phyloP scores from a whole-genome alignment of 768 basidiomycete genomes.

The Tylopilus sp. region DNA sequence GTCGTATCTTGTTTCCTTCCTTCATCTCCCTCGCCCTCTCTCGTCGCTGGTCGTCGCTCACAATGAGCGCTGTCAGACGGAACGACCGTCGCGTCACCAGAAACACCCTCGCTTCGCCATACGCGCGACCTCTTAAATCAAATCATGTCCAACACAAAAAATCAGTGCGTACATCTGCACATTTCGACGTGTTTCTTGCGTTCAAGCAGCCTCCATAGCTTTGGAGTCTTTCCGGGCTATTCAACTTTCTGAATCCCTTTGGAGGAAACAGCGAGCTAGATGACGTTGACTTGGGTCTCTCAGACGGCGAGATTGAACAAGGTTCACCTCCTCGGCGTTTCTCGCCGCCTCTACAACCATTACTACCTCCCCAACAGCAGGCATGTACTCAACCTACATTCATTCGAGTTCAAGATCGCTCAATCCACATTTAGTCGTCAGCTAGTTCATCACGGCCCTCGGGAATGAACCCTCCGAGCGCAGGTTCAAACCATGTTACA shows the following conservation, averaged over 20 bases:
- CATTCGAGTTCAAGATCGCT: conserved; percentile 18
- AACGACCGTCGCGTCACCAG: conserved; percentile 39
- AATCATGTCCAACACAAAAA: conserved; percentile 36
- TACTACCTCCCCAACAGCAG: conserved; percentile 24
- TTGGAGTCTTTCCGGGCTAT: conserved; percentile 52
- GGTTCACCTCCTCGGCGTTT: conserved; percentile 24
- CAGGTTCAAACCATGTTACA: conserved; percentile 9
- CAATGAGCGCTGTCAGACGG: conserved; percentile 58
- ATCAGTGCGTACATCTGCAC: conserved; percentile 37
- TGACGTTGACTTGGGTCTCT: conserved; percentile 19
- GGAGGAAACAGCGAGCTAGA: conserved; percentile 23
- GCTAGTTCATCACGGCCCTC: conserved; percentile 16
- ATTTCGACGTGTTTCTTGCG: not conserved
- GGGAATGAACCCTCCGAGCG: conserved; percentile 13
- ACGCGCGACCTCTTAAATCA: conserved; percentile 40
- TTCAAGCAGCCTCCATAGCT: conserved; percentile 26
- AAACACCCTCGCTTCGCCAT: conserved; percentile 49
- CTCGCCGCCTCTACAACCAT: conserved; percentile 21
- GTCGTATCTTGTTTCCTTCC: conserved; percentile 20
- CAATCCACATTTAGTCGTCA: conserved; percentile 24
- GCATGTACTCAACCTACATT: conserved; percentile 23
- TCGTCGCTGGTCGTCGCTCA: not conserved
- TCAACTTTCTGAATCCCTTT: conserved; percentile 51
- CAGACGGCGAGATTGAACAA: conserved; percentile 27
- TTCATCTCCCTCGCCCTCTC: conserved; percentile 14